Evolutionary conservation across 371 early-diverging fungal genomes (phyloP).

Genomic region (Mortierella sp.): DNA sequence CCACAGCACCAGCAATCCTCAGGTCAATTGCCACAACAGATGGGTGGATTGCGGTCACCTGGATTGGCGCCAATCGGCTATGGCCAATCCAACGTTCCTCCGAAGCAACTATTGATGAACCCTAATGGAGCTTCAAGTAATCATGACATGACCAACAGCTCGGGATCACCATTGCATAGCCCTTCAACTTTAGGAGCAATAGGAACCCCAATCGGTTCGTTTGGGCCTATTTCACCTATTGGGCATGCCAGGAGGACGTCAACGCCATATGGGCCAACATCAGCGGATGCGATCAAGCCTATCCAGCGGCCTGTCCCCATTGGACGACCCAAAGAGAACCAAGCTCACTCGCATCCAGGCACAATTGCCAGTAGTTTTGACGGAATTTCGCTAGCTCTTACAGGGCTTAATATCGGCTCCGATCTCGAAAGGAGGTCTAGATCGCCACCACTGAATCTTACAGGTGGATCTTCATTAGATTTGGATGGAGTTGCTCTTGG

Average conservation of each 20-base stretch:
- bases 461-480: conserved; percentile 30
- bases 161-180: conserved; percentile 49
- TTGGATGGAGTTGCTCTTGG: conserved; percentile 31
- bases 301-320: conserved; percentile 54
- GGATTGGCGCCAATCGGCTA: conserved; percentile 47
- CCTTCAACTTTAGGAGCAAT: conserved; percentile 52
- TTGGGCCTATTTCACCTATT: conserved; percentile 53
- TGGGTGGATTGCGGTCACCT: conserved; percentile 43
- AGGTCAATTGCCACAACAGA: conserved; percentile 22
- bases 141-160: conserved; percentile 23
- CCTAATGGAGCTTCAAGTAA: conserved; percentile 12
- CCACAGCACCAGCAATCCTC: conserved; percentile 36
- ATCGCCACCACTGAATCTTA: conserved; percentile 37
- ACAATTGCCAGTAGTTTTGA: conserved; percentile 50
- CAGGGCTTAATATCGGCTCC: conserved; percentile 39
- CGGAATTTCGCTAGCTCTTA: conserved; percentile 41
- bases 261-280: conserved; percentile 38
- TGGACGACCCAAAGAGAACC: conserved; percentile 45
- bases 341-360: conserved; percentile 9
- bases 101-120: conserved; percentile 39
- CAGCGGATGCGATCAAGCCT: conserved; percentile 43
- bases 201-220: conserved; percentile 40
- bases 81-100: conserved; percentile 26
- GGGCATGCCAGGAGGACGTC: conserved; percentile 54
- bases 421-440: conserved; percentile 35